A percentile compares a stretch with the other conserved stretches of the same genome.
Evolutionary conservation across 768 basidiomycete species (phyloP).

Genomic region (Suillus subalutaceus): DNA sequence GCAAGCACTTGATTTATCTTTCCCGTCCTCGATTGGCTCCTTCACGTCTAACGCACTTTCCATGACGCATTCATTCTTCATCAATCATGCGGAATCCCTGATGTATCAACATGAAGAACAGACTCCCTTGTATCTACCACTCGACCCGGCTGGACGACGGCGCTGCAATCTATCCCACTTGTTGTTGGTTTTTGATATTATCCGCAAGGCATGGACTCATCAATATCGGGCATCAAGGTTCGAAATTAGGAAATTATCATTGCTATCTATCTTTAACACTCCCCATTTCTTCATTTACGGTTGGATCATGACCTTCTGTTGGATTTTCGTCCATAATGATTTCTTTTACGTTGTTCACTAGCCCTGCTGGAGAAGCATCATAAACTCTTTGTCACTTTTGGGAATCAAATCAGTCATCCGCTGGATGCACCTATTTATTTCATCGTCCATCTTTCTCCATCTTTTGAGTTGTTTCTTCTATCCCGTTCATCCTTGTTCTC

Average conservation of each 20-base stretch:
- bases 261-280: constrained; percentile 7
- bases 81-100: constrained; percentile 21
- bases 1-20: constrained; percentile 25
- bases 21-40: constrained; percentile 17
- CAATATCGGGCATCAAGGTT: constrained; percentile 14
- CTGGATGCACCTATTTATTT: neutral
- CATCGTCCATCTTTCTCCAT: neutral
- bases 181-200: constrained; percentile 33
- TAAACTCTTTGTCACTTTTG: neutral
- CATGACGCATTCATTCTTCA: constrained; percentile 28
- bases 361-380: neutral
- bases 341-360: neutral
- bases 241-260: constrained; percentile 13
- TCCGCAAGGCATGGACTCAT: constrained; percentile 25
- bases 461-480: constrained; percentile 3
- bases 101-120: constrained; percentile 36
- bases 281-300: neutral
- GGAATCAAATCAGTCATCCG: neutral
- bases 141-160: constrained; percentile 25
- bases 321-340: neutral
- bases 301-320: constrained; percentile 3
- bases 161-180: constrained; percentile 30
- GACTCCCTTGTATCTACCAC: constrained; percentile 34
- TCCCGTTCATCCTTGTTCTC: constrained; percentile 10
- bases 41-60: constrained; percentile 17